Conservation (phyloP, 768 basidiomycete species). For the Leucogyrophana mollusca region DNA sequence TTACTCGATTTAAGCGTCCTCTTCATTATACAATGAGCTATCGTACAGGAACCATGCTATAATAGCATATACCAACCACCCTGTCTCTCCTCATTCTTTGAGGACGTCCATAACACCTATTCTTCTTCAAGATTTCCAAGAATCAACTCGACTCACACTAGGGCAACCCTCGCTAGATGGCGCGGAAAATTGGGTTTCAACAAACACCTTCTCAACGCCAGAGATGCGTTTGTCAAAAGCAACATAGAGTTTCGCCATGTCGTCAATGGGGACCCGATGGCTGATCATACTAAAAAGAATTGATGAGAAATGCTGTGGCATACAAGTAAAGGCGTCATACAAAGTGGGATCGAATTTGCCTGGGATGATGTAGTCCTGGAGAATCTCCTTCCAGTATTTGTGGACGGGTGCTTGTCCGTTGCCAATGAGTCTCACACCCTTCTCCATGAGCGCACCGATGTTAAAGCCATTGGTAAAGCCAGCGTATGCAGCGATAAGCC, state of each 20-base stretch:
- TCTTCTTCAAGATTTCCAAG: slow-evolving; percentile 33
- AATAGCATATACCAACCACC: too few relatives aligned
- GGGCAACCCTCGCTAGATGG: slow-evolving; percentile 53
- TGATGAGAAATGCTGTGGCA: too few relatives aligned
- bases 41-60: too few relatives aligned
- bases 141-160: slow-evolving; percentile 48
- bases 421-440: slow-evolving; percentile 68
- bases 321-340: slow-evolving; percentile 38
- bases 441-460: slow-evolving; percentile 77
- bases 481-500: slow-evolving; percentile 68
- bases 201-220: slow-evolving; percentile 73
- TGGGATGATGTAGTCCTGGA: slow-evolving; percentile 60
- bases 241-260: slow-evolving; percentile 60
- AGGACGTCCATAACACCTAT: too few relatives aligned
- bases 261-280: slow-evolving; percentile 63
- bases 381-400: slow-evolving; percentile 69
- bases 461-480: slow-evolving; percentile 69
- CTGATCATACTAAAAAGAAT: slow-evolving; percentile 46
- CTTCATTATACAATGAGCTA: too few relatives aligned
- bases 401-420: slow-evolving; percentile 78
- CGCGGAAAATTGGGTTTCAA: slow-evolving; percentile 57
- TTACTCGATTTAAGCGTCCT: too few relatives aligned
- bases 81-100: too few relatives aligned
- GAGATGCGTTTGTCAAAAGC: slow-evolving; percentile 57
- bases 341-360: slow-evolving; percentile 67